These are phyloP conservation scores for Yamadazyma kanchanaburiensis DNA, from an alignment of 1,139 yeast species.

Conservation along the genomic window DNA sequence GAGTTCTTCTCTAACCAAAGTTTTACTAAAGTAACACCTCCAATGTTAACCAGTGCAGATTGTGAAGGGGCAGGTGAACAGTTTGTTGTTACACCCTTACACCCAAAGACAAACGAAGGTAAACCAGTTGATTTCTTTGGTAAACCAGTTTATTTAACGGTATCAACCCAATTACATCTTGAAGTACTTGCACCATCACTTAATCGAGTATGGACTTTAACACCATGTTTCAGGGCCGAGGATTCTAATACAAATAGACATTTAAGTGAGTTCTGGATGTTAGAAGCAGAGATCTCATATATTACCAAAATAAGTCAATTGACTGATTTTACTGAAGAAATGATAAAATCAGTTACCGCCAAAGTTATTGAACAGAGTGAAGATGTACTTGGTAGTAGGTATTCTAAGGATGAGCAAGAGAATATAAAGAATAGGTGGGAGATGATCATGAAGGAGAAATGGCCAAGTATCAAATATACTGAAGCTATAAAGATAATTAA, in stretches of 20 bases:
- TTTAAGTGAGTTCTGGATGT: slow-evolving; percentile 95
- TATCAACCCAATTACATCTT: slow-evolving; percentile 87
- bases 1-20: slow-evolving; percentile 51
- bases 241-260: slow-evolving; percentile 88
- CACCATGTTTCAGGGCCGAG: slow-evolving; percentile 96
- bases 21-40: slow-evolving; percentile 78
- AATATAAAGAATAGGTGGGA: slow-evolving; percentile 32
- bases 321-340: slow-evolving; percentile 61
- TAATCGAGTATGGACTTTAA: slow-evolving; percentile 80
- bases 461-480: slow-evolving; percentile 74
- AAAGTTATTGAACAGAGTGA: slow-evolving; percentile 32
- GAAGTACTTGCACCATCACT: slow-evolving; percentile 78
- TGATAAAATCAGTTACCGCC: slow-evolving; percentile 58
- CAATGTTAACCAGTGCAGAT: slow-evolving; percentile 82
- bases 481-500: slow-evolving; percentile 59
- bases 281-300: slow-evolving; percentile 86
- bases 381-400: slow-evolving; percentile 42
- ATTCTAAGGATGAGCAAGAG: slow-evolving; percentile 29
- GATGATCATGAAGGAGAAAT: slow-evolving; percentile 28
- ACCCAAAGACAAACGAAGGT: slow-evolving; percentile 11
- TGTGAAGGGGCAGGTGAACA: slow-evolving; percentile 99
- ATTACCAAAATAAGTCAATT: slow-evolving; percentile 55
- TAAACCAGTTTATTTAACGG: slow-evolving; percentile 68
- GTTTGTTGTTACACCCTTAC: slow-evolving; percentile 49
- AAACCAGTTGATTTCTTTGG: slow-evolving; percentile 54